These are phyloP conservation scores for Clarireedia paspali DNA, from an alignment of 2,329 filamentous ascomycete genomes.

Conservation along the genomic window DNA sequence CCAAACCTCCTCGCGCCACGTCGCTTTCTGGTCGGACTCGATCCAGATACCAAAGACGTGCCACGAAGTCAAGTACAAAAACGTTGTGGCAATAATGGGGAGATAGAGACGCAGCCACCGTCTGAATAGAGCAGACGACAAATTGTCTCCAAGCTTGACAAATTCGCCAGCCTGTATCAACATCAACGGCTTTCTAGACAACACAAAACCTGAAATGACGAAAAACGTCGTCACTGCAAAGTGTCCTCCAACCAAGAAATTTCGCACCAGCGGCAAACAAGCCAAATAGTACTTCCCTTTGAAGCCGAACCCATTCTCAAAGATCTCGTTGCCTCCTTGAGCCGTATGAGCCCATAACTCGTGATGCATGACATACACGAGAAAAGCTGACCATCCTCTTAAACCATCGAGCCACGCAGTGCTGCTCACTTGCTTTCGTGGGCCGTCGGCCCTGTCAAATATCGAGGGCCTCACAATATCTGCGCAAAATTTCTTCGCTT, in stretches of 20 bases:
- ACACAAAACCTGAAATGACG: slow-evolving; percentile 40
- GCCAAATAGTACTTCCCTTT: slow-evolving; percentile 29
- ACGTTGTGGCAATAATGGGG: slow-evolving; percentile 37
- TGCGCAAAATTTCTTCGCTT: slow-evolving; percentile 3
- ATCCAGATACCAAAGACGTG: slow-evolving; percentile 22
- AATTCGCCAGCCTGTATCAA: slow-evolving; percentile 33
- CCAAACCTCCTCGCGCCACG: slow-evolving; percentile 21
- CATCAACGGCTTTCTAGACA: slow-evolving; percentile 37
- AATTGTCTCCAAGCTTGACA: slow-evolving; percentile 31
- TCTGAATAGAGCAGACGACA: slow-evolving; percentile 40
- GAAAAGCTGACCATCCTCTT: slow-evolving; percentile 39
- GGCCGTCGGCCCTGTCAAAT: slow-evolving; percentile 1
- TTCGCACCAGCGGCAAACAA: slow-evolving; percentile 49
- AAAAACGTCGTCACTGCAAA: slow-evolving; percentile 48
- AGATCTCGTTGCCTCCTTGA: slow-evolving; percentile 10
- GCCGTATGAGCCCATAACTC: slow-evolving; percentile 28
- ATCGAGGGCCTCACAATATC: slow-evolving; percentile 9
- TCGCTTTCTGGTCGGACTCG: slow-evolving; percentile 12
- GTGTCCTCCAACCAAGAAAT: slow-evolving; percentile 54
- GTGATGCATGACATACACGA: slow-evolving; percentile 41
- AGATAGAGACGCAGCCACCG: slow-evolving; percentile 39
- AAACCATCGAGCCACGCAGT: slow-evolving; percentile 37
- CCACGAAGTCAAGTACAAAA: slow-evolving; percentile 27
- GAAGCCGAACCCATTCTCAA: slow-evolving; percentile 28
- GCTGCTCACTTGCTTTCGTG: slow-evolving; percentile 5